phyloP scores from a whole-genome alignment of 805 yeast species.

The Myxozyma sirexii region DNA sequence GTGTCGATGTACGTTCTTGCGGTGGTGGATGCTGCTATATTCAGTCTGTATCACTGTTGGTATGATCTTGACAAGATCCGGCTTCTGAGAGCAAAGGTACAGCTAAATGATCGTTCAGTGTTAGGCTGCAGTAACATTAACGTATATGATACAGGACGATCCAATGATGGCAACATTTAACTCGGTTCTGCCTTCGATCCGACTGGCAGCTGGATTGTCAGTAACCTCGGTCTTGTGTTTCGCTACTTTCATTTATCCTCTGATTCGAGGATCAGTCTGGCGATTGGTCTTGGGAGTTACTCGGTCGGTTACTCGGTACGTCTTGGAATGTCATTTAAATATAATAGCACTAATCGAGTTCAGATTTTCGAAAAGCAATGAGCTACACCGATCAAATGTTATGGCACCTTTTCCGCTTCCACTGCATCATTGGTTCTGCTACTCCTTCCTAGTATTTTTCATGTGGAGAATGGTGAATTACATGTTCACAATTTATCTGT shows the following conservation, averaged over 20 bases:
- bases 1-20: slow-evolving; percentile 20
- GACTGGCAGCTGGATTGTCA: neutral
- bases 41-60: slow-evolving; percentile 22
- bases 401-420: slow-evolving; percentile 29
- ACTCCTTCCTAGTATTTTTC: slow-evolving; percentile 25
- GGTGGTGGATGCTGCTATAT: slow-evolving; percentile 17
- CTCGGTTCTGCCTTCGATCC: neutral
- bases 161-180: slow-evolving; percentile 19
- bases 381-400: slow-evolving; percentile 28
- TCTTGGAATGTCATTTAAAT: neutral
- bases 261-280: slow-evolving; percentile 29
- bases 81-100: slow-evolving; percentile 22
- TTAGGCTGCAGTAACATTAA: neutral
- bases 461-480: slow-evolving; percentile 36
- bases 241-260: slow-evolving; percentile 18
- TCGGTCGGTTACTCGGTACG: slow-evolving; percentile 10
- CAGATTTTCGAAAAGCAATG: slow-evolving; percentile 11
- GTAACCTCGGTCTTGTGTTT: neutral
- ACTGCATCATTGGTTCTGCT: slow-evolving; percentile 22
- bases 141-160: slow-evolving; percentile 15
- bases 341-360: neutral
- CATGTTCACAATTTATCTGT: slow-evolving; percentile 41
- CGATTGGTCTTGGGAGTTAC: slow-evolving; percentile 8
- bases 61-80: slow-evolving; percentile 22
- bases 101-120: neutral